Conservation (phyloP, 805 yeast genomes). For the Teunomyces gatunensis region DNA sequence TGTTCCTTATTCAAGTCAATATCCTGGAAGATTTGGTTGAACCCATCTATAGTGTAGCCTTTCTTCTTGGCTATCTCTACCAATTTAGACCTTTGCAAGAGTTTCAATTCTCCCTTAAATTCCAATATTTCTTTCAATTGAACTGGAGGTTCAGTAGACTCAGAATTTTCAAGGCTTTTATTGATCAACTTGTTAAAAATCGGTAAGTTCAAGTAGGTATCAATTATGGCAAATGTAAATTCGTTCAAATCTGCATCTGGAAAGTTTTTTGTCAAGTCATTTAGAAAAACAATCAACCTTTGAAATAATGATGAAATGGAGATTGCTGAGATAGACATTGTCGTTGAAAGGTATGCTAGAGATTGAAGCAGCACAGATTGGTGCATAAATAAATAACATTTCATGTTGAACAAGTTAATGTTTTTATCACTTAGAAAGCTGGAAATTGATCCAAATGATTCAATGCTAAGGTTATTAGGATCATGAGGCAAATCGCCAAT, state of each 20-base stretch:
- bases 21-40: slow-evolving; percentile 20
- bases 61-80: slow-evolving; percentile 20
- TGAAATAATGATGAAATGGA: slow-evolving; percentile 39
- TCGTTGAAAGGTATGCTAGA: slow-evolving; percentile 32
- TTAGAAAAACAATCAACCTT: slow-evolving; percentile 37
- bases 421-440: slow-evolving; percentile 3
- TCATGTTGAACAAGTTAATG: slow-evolving; percentile 24
- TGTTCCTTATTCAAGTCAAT: not conserved
- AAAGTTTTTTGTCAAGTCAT: slow-evolving; percentile 31
- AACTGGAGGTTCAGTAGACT: slow-evolving; percentile 8
- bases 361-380: slow-evolving; percentile 35
- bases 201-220: slow-evolving; percentile 35
- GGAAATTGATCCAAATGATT: not conserved
- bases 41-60: slow-evolving; percentile 19
- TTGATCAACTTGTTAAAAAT: slow-evolving; percentile 25
- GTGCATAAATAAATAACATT: slow-evolving; percentile 34
- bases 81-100: slow-evolving; percentile 47
- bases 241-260: slow-evolving; percentile 26
- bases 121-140: slow-evolving; percentile 29
- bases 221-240: slow-evolving; percentile 38
- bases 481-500: not conserved
- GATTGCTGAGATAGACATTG: slow-evolving; percentile 41
- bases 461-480: not conserved
- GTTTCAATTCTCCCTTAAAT: slow-evolving; percentile 47
- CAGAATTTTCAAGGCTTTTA: slow-evolving; percentile 11